Evolutionary conservation across 2,329 filamentous ascomycete species (phyloP), one percentile per base, ranked within the genome.

Genomic region (Fusarium camptoceras): DNA sequence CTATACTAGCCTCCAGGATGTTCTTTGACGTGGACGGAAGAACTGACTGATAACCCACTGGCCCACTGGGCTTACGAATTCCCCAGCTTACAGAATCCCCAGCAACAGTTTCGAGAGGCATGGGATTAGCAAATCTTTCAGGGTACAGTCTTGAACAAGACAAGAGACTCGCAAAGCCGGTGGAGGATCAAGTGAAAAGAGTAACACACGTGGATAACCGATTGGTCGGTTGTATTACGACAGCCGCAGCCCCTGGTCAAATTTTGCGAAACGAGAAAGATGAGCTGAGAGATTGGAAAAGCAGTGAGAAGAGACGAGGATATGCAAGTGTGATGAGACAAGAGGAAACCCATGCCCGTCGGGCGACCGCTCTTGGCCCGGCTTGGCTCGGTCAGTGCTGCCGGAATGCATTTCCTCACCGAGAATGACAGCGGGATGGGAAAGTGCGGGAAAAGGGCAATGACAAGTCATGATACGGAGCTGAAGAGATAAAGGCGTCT

Each of bases 131-230:
- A 61, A 43, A 64, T 43, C 42, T 46, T 60, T 41, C 34, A 28
- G 49, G n/a, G 42, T 39, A 30, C 59, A 18, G 48, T 47, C 59
- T 46, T 48, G 37, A 27, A 55, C 20, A 46, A 65, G 28, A 53
- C 28, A 60, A 55, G 34, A 42, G 37, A 25, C 54, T 54, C 46
- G 50, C 49, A 51, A 68, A 58, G 51, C 31, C 24, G 44, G 46
- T 31, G 50, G 34, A 64, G 50, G 50, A 43, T 27, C 50, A 51
- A 47, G 43, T 54, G 20, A 37, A 37, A 30, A 55, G 39, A 57
- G 59, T 50, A 58, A 66, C 49, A 62, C 68, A 71, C 68, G 68
- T 71, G 68, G 68, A 69, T 54, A 61, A 71, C 64, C 55, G 59
- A 71, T 71, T 71, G 68, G 68, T 48, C 39, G 16, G 37, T 39